Evolutionary conservation across 192 early-diverging fungal genomes (phyloP).

Genomic region (Linnemannia elongata): DNA sequence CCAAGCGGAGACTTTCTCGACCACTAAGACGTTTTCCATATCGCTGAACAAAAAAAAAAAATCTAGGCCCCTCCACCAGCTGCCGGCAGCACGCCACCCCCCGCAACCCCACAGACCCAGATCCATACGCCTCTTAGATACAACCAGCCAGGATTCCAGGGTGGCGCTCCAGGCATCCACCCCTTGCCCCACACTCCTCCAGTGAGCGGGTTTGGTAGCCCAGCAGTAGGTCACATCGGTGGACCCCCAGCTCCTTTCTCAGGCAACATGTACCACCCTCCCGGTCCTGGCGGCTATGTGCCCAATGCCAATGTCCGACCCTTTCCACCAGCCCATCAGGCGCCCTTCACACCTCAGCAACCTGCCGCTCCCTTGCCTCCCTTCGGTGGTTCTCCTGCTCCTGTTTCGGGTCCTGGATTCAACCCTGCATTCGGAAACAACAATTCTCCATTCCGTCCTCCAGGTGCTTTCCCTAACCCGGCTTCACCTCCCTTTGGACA

Average conservation of each 20-base stretch:
- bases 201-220: slow-evolving; percentile 25
- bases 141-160: slow-evolving; percentile 35
- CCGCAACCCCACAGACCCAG: slow-evolving; percentile 19
- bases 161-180: slow-evolving; percentile 17
- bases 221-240: neutral
- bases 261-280: slow-evolving; percentile 32
- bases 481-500: slow-evolving; percentile 27
- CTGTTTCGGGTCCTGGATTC: slow-evolving; percentile 13
- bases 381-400: slow-evolving; percentile 9
- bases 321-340: slow-evolving; percentile 3
- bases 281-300: slow-evolving; percentile 4
- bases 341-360: neutral
- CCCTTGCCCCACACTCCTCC: slow-evolving; percentile 24
- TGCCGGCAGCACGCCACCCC: slow-evolving; percentile 37
- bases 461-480: slow-evolving; percentile 16
- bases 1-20: neutral
- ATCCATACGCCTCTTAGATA: slow-evolving; percentile 31
- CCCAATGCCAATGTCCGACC: slow-evolving; percentile 14
- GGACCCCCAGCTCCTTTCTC: slow-evolving; percentile 33
- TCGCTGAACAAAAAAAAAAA: neutral
- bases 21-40: neutral
- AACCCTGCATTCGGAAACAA: slow-evolving; percentile 13
- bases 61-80: slow-evolving; percentile 27
- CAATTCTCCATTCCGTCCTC: slow-evolving; percentile 27
- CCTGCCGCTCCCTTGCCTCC: slow-evolving; percentile 12